Percentiles rank a stretch among this genome's conserved stretches.
These are phyloP conservation scores for Penicillium sp. DNA, from an alignment of 2,329 filamentous ascomycete species.

Conservation along the genomic window DNA sequence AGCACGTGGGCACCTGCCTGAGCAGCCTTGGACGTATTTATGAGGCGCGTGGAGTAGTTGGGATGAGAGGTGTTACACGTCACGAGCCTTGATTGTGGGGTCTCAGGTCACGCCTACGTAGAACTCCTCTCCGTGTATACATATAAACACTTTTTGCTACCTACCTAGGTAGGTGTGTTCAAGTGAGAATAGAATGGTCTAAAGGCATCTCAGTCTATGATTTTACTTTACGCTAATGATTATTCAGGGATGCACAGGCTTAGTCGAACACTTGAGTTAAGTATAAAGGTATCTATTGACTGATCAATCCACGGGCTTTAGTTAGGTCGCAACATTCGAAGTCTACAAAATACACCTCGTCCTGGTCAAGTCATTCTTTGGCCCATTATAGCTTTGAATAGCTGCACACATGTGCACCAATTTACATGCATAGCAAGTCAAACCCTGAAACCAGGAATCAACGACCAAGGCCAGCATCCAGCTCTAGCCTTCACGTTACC, in stretches of 20 bases:
- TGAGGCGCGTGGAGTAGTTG: slow-evolving; percentile 4
- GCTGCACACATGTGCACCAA: too few relatives aligned
- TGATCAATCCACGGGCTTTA: background rate
- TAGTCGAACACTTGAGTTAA: background rate
- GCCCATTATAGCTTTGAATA: too few relatives aligned
- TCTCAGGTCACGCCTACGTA: slow-evolving; percentile 1
- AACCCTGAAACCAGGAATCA: too few relatives aligned
- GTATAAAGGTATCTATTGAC: background rate
- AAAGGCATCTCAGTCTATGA: too few relatives aligned
- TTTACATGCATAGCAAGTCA: too few relatives aligned
- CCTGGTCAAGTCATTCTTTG: too few relatives aligned
- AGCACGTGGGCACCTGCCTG: background rate
- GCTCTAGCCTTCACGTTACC: too few relatives aligned
- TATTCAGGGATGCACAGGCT: background rate
- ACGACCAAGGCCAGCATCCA: too few relatives aligned
- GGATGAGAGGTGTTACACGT: slow-evolving; percentile 7
- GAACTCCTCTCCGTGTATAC: background rate
- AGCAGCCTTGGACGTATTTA: background rate
- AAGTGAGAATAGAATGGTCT: background rate
- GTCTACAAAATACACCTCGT: too few relatives aligned
- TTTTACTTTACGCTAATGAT: background rate
- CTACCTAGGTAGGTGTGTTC: too few relatives aligned
- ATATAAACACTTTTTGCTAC: background rate
- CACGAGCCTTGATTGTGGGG: slow-evolving; percentile 9
- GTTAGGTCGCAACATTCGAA: background rate